Conservation (phyloP, 305 asterid species). For the Coffea humblotiana region DNA sequence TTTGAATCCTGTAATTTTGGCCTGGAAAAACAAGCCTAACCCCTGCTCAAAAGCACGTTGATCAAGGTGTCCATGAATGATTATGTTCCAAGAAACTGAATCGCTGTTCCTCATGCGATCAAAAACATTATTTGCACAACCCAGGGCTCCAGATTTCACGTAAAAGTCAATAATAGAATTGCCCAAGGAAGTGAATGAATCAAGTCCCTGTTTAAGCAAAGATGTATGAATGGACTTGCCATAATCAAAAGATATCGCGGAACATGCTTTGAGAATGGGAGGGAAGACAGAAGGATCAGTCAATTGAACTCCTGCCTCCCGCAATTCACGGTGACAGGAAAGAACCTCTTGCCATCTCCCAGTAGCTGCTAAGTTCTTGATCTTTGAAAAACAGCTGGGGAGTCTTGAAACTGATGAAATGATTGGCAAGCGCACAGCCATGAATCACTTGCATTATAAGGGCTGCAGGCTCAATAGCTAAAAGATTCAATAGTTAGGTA, state of each 20-base stretch:
- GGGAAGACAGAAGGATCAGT: conserved; percentile 54
- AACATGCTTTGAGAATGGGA: conserved; percentile 66
- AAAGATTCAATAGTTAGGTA: neutral
- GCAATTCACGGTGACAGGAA: conserved; percentile 42
- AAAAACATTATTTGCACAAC: conserved; percentile 48
- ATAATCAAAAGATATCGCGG: conserved; percentile 36
- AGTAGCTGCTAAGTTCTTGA: conserved; percentile 45
- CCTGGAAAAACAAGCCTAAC: conserved; percentile 49
- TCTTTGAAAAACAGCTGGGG: conserved; percentile 30
- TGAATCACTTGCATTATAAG: neutral
- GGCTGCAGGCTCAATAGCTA: neutral
- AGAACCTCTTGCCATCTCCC: conserved; percentile 63
- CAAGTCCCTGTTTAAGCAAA: conserved; percentile 62
- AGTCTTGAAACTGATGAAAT: conserved; percentile 15
- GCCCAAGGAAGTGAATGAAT: conserved; percentile 48
- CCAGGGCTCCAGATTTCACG: conserved; percentile 56
- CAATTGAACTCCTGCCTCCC: conserved; percentile 34
- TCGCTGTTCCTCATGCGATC: conserved; percentile 48
- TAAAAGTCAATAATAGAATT: conserved; percentile 80
- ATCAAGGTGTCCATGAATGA: conserved; percentile 58
- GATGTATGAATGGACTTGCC: conserved; percentile 68
- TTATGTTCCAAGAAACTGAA: conserved; percentile 87
- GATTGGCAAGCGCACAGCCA: conserved; percentile 13
- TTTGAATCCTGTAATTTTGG: conserved; percentile 52
- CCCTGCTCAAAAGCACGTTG: conserved; percentile 50